Evolutionary conservation across 129 eudicot genomes (phyloP).

Genomic region (Cynara cardunculus): DNA sequence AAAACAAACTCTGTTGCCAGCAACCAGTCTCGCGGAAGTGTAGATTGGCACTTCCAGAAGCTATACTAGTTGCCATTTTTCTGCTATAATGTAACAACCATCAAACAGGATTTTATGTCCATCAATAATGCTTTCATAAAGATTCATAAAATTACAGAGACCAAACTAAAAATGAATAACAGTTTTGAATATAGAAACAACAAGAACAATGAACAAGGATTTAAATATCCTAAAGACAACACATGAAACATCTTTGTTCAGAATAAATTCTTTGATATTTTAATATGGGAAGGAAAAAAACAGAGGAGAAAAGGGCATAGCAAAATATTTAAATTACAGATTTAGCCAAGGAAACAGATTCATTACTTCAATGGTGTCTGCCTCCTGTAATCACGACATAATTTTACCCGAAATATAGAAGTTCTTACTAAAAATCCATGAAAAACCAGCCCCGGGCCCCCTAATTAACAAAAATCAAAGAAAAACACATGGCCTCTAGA

Average conservation of each 20-base stretch:
- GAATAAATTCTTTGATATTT: not conserved
- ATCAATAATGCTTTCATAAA: slow-evolving; percentile 1
- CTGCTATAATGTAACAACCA: slow-evolving; percentile 21
- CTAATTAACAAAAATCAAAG: not conserved
- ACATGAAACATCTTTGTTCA: not conserved
- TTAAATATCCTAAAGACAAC: not conserved
- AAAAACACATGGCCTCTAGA: not conserved
- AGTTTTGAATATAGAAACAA: not conserved
- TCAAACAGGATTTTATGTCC: not conserved
- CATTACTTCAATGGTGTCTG: too few species aligned
- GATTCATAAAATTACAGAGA: not conserved
- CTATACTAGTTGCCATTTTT: slow-evolving; percentile 66
- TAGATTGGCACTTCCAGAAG: slow-evolving; percentile 52
- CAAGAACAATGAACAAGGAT: slow-evolving; percentile 1
- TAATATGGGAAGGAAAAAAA: not conserved
- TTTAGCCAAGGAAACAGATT: too few species aligned
- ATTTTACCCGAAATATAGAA: not conserved
- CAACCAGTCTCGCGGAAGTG: slow-evolving; percentile 35
- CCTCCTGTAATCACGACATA: too few species aligned
- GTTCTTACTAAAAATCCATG: not conserved
- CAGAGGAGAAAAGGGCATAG: not conserved
- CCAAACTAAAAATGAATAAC: not conserved
- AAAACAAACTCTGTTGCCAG: slow-evolving; percentile 40
- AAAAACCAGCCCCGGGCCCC: not conserved
- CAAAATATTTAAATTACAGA: too few species aligned